phyloP scores from a whole-genome alignment of 345 rosid species.

The Odontarrhena argentea region DNA sequence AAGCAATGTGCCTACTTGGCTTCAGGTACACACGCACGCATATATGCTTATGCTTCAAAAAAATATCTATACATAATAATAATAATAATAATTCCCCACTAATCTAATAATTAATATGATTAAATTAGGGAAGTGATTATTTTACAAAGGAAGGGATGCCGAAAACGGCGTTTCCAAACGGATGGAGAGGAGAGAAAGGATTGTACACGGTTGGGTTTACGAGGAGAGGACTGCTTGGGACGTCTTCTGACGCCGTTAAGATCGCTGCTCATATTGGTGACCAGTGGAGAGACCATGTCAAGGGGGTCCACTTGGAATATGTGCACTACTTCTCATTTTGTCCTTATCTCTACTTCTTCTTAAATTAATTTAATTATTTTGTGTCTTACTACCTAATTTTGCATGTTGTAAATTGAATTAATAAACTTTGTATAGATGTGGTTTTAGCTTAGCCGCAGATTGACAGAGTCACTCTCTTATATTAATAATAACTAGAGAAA shows the following conservation, averaged over 20 bases:
- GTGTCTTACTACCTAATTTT: slow-evolving; percentile 18
- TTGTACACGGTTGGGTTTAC: slow-evolving; percentile 88
- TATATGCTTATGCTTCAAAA: background rate
- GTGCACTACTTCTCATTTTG: slow-evolving; percentile 51
- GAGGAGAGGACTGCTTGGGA: slow-evolving; percentile 77
- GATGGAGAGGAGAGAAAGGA: slow-evolving; percentile 83
- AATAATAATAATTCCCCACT: background rate
- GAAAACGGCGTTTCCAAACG: slow-evolving; percentile 67
- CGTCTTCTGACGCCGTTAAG: slow-evolving; percentile 68
- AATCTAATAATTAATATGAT: background rate
- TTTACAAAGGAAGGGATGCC: slow-evolving; percentile 90
- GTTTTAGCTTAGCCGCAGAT: slow-evolving; percentile 4
- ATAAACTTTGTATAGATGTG: slow-evolving; percentile 35
- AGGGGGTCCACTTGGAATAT: slow-evolving; percentile 35
- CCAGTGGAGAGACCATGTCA: slow-evolving; percentile 51
- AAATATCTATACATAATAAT: background rate
- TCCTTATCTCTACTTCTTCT: slow-evolving; percentile 37
- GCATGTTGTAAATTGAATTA: slow-evolving; percentile 34
- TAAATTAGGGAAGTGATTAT: slow-evolving; percentile 53
- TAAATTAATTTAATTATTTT: slow-evolving; percentile 11
- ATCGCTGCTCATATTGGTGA: slow-evolving; percentile 64
- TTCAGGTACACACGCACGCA: slow-evolving; percentile 50
- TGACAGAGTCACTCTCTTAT: background rate
- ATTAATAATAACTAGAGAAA: background rate
- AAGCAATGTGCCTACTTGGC: slow-evolving; percentile 93